Conservation (phyloP, 1,284 basidiomycete species). For the Cutaneotrichosporon cavernicola region DNA sequence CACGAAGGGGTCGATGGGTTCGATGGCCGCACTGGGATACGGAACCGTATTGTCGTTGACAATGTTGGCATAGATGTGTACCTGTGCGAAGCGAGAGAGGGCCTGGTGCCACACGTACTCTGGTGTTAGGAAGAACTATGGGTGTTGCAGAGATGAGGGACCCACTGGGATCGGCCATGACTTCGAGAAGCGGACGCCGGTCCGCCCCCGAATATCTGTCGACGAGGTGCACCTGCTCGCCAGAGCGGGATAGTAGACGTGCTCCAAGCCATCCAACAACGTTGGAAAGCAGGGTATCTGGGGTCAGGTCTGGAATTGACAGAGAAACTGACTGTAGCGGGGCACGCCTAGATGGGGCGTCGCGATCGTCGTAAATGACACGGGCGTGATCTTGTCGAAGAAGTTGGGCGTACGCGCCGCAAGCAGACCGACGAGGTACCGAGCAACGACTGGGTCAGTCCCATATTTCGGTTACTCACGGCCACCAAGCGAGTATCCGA, state of each 20-base stretch:
- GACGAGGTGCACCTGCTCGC: slow-evolving; percentile 72
- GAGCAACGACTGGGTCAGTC: slow-evolving; percentile 42
- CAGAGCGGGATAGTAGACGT: slow-evolving; percentile 74
- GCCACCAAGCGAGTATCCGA: slow-evolving; percentile 51
- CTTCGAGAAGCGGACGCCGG: slow-evolving; percentile 69
- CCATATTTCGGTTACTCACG: slow-evolving; percentile 30
- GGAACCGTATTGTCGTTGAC: slow-evolving; percentile 78
- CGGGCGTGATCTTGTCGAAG: slow-evolving; percentile 40
- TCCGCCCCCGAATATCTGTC: slow-evolving; percentile 69
- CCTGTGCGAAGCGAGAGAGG: slow-evolving; percentile 65
- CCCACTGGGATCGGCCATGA: slow-evolving; percentile 81
- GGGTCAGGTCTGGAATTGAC: slow-evolving; percentile 1
- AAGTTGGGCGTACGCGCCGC: slow-evolving; percentile 46
- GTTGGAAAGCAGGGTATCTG: slow-evolving; percentile 60
- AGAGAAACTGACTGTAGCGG: slow-evolving; percentile 38
- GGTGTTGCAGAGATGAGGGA: slow-evolving; percentile 6
- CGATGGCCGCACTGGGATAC: slow-evolving; percentile 73
- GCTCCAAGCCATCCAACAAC: slow-evolving; percentile 66
- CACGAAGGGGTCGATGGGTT: slow-evolving; percentile 66
- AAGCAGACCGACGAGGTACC: slow-evolving; percentile 48
- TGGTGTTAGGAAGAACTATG: slow-evolving; percentile 36
- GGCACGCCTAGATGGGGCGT: slow-evolving; percentile 47
- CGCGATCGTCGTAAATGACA: slow-evolving; percentile 47
- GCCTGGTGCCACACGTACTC: slow-evolving; percentile 76
- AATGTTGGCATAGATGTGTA: slow-evolving; percentile 81